A percentile compares a stretch with the other conserved stretches of the same genome.
phyloP scores from a whole-genome alignment of 2,329 filamentous ascomycete species.

The Decorospora gaudefroyi region DNA sequence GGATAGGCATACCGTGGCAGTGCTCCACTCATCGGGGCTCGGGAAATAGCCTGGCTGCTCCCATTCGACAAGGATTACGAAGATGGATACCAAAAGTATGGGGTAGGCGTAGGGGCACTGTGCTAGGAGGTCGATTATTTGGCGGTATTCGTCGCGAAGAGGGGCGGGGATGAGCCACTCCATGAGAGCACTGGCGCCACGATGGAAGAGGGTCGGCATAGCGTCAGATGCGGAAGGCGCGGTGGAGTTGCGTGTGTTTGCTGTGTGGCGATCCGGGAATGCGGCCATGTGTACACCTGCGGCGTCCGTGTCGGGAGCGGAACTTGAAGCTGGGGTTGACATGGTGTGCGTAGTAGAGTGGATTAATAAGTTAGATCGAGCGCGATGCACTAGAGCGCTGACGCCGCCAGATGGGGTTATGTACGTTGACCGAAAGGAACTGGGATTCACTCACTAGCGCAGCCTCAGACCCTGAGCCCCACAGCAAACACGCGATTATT shows the following conservation, averaged over 20 bases:
- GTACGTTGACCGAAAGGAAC: too few relatives aligned
- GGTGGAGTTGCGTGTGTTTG: background rate
- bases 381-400: too few relatives aligned
- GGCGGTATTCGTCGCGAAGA: conserved; percentile 5
- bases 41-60: conserved; percentile 10
- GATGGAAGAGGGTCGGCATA: background rate
- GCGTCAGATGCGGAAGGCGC: background rate
- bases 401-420: too few relatives aligned
- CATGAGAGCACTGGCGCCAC: background rate
- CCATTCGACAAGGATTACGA: conserved; percentile 8
- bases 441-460: too few relatives aligned
- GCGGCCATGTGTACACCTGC: too few relatives aligned
- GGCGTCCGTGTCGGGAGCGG: background rate
- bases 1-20: conserved; percentile 1
- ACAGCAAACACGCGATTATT: background rate
- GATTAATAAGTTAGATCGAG: too few relatives aligned
- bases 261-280: too few relatives aligned
- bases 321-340: background rate
- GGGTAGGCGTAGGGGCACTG: background rate
- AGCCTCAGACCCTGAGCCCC: background rate
- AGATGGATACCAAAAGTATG: background rate
- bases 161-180: conserved; percentile 5
- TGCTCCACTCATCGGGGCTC: background rate
- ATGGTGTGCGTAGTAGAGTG: too few relatives aligned
- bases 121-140: background rate